Conservation (phyloP, 495 filamentous ascomycete genomes). For the Neurospora terricola region DNA sequence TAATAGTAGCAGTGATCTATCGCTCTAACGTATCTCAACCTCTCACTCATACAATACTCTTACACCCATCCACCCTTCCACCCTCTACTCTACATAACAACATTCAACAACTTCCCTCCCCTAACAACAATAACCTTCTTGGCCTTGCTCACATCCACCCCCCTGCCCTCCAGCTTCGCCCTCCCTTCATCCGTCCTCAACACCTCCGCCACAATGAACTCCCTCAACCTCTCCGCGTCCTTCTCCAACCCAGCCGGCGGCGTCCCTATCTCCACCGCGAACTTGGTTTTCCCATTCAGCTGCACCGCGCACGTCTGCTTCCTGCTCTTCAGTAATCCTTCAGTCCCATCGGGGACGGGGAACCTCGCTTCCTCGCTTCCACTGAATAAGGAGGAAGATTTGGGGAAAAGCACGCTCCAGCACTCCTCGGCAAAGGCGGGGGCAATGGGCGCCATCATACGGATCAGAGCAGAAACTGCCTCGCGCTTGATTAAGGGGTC, state of each 20-base stretch:
- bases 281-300: constrained; percentile 65
- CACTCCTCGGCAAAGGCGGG: constrained; percentile 72
- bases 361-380: constrained; percentile 23
- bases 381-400: constrained; percentile 7
- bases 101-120: constrained; percentile 47
- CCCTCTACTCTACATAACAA: constrained; percentile 33
- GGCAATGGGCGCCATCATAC: constrained; percentile 65
- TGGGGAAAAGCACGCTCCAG: constrained; percentile 49
- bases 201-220: constrained; percentile 48
- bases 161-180: constrained; percentile 34
- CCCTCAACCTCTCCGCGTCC: constrained; percentile 26
- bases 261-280: constrained; percentile 48
- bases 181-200: constrained; percentile 29
- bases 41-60: not conserved
- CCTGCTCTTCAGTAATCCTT: constrained; percentile 26
- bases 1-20: not conserved
- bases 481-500: constrained; percentile 21
- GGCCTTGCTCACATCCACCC: constrained; percentile 28
- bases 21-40: not conserved
- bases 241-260: constrained; percentile 21
- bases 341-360: constrained; percentile 43
- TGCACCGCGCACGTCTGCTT: constrained; percentile 51
- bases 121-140: constrained; percentile 42
- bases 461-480: constrained; percentile 42
- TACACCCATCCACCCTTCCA: not conserved